Base-by-base conservation (phyloP, 164 flowering plant genomes). In the Cinnamomum chago region DNA sequence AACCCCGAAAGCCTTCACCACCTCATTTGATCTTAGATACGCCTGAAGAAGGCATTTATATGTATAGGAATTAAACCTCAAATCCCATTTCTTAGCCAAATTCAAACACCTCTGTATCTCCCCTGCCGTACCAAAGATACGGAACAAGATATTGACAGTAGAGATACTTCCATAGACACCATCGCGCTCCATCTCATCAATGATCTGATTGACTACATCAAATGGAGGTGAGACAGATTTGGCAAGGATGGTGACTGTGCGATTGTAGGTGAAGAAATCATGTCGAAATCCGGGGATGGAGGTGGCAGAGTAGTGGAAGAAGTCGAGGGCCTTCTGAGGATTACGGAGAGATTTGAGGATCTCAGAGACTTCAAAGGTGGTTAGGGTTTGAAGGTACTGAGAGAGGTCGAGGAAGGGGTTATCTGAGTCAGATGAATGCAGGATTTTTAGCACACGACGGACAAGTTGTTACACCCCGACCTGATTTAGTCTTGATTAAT, bases 41-140 rank as follows among this genome's bases (percentile, higher is more conserved):
- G 97, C 93, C 78, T 93, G 99, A 30, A 95, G 76, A 23, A 92
- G 72, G 75, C 96, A 95, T 80, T 90, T 93, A 72, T 90, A 93
- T 0, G 91, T 93, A 72, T 93, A 95, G 62, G 83, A 75, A 75
- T 79, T 92, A 83, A 92, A 76, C 75, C 62, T 77, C 83, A 95
- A 78, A 2, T 77, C 91, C 99, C 99, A 95, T 62, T 91, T 90
- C 82, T 78, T 80, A 10, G 86, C 85, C 81, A 95, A 76, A 18
- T 76, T 79, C 76, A 87, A 67, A 70, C 97, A 91, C 77, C 64
- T 83, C 69, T 84, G 86, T 58, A 83, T 58, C 15, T 78, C 83
- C 65, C 13, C 62, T 75, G 84, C 64, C 18, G 86, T 72, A 5
- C 83, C 82, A 58, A 83, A 83, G 2, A 87, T 80, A 17, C 91